Base-by-base conservation (phyloP, 345 rosid genomes). In the Gossypium thurberi region DNA sequence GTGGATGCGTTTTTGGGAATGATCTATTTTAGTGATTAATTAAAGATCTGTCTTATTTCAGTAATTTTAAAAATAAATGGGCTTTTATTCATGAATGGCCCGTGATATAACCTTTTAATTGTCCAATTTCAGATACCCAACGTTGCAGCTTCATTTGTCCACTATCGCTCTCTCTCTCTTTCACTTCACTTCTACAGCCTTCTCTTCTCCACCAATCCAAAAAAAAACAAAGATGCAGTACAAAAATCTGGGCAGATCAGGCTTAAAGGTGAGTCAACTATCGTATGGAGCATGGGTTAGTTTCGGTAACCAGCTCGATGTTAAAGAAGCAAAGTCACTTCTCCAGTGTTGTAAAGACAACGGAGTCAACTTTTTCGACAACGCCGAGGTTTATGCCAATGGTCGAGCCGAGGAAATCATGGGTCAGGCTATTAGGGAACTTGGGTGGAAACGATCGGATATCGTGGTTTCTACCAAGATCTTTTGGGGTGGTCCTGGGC, bases 401-500 rank as follows among this genome's bases (percentile, higher is more conserved):
- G 99, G 98, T 43, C 86, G 98, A 1, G 99, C 99, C 4, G 97
- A 95, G 84, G 99, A 95, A 88, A 91, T 95, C 80, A 92, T 95
- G 99, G 98, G 99, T 13, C 97, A 95, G 51, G 96, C 98, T 40
- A 89, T 95, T 80, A 91, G 99, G 26, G 97, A 92, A 78, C 86
- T 95, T n/a, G 99, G 99, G 3, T 95, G 99, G 99, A 89, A 88
- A 76, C 84, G 97, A 23, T 92, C 99, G 26, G 98, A 95, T 67
- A 74, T 95, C 60, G 99, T 95, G 2, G 85, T 92, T 65, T 89
- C 98, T 51, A 95, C 98, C 48, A 95, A 95, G 97, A 86, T 92
- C 89, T 95, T 95, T 75, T 92, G 99, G 99, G 99, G 99, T 23
- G 99, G 99, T 6, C 84, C 92, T 11, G 98, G 98, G 43, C 99